phyloP scores from a whole-genome alignment of 2,329 filamentous ascomycete species.

The Purpureocillium takamizusanense region DNA sequence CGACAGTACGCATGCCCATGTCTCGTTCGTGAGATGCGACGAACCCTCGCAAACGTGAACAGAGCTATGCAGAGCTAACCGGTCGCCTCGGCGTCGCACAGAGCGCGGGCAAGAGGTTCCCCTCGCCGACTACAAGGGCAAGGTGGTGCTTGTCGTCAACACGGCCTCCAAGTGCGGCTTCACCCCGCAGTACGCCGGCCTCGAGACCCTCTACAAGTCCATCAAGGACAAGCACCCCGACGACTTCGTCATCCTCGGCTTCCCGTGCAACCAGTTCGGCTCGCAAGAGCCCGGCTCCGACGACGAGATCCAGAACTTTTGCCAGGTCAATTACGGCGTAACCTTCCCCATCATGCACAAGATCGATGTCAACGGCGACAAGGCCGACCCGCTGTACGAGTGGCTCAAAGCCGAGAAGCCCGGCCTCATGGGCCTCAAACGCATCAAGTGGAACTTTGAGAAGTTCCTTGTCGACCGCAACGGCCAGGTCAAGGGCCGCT shows the following conservation, averaged over 20 bases:
- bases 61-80: slow-evolving; percentile 8
- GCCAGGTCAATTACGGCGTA: slow-evolving; percentile 87
- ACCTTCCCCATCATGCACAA: slow-evolving; percentile 87
- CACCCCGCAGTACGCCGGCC: slow-evolving; percentile 86
- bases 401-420: slow-evolving; percentile 69
- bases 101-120: slow-evolving; percentile 58
- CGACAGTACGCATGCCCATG: slow-evolving; percentile 64
- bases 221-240: slow-evolving; percentile 60
- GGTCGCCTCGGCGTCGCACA: slow-evolving; percentile 6
- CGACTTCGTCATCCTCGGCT: slow-evolving; percentile 82
- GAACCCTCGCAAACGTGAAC: neutral
- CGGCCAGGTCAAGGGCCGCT: slow-evolving; percentile 76
- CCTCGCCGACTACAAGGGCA: slow-evolving; percentile 69
- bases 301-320: slow-evolving; percentile 76
- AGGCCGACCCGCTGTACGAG: slow-evolving; percentile 54
- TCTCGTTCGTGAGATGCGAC: too few species aligned
- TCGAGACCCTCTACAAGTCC: slow-evolving; percentile 82
- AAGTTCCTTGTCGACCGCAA: slow-evolving; percentile 89
- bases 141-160: slow-evolving; percentile 94
- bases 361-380: slow-evolving; percentile 84
- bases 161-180: slow-evolving; percentile 98
- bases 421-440: slow-evolving; percentile 78
- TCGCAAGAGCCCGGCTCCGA: slow-evolving; percentile 77
- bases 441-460: slow-evolving; percentile 99
- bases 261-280: slow-evolving; percentile 98